Evolutionary conservation across 2,329 filamentous ascomycete species (phyloP), one percentile per base, ranked within the genome.

Genomic region (Colletotrichum australisinense): DNA sequence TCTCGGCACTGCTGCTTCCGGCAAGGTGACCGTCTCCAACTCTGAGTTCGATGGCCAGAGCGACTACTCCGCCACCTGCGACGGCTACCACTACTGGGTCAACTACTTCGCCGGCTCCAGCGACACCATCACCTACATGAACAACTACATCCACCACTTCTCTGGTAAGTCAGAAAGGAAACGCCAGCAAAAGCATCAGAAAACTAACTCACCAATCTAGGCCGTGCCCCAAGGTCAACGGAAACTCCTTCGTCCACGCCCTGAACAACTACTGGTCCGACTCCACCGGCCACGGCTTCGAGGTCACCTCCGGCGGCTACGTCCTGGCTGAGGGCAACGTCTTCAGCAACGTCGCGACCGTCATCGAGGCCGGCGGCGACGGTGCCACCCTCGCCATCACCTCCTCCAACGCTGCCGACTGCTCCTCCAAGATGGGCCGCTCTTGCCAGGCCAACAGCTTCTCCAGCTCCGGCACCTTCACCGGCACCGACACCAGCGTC

Each of bases 221-320:
- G 89, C 72, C 89, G 89, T 73, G 82, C 84, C 22, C 89, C 77
- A 90, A 91, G 83, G 83, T 91, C 42, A 84, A 84, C 46, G 88
- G 88, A 80, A 89, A 89, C 68, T 85, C 90, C 62, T 82, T 85
- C 26, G 80, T 92, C 68, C 90, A 92, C 81, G 88, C 87, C 62
- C 87, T 90, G 79, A 91, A 91, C 86, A 91, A 91, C 85, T 90
- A 88, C 85, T 91, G 85, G 83, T 84, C 88, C 78, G 84, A 86
- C 77, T 88, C 86, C 80, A 79, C 81, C 24, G 87, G 86, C 57
- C 90, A 91, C 81, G 87, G 88, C 22, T 91, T 91, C 78, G 90
- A 90, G 81, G 80, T 86, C 67, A 83, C 82, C 69, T 63, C 78
- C 7, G 84, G 84, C 62, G 82, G 76, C 63, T 83, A 82, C 75